Conservation (phyloP, 257 asterid species). For the Primulina tabacum region DNA sequence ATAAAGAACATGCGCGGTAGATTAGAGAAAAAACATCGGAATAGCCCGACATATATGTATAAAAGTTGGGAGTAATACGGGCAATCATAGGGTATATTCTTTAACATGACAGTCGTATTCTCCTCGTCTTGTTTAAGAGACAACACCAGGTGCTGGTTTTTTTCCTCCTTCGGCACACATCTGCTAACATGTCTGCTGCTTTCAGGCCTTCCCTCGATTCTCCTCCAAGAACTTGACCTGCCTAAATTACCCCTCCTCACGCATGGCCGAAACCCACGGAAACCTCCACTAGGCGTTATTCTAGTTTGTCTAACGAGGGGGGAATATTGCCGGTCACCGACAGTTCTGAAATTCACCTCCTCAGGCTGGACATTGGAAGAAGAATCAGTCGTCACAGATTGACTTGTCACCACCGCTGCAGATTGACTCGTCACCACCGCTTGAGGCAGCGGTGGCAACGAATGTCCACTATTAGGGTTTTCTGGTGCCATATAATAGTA, state of each 20-base stretch:
- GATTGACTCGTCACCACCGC: too few relatives aligned
- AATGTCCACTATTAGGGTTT: slow-evolving; percentile 15
- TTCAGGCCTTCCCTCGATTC: neutral
- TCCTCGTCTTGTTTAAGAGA: slow-evolving; percentile 35
- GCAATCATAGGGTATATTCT: slow-evolving; percentile 54
- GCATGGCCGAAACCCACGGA: too few relatives aligned
- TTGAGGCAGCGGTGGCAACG: neutral
- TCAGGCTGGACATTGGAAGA: neutral
- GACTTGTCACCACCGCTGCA: too few relatives aligned
- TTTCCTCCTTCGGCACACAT: neutral
- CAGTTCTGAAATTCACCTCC: neutral
- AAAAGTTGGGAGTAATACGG: slow-evolving; percentile 30
- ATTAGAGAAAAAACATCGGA: too few relatives aligned
- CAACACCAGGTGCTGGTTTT: slow-evolving; percentile 20
- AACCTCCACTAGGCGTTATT: neutral
- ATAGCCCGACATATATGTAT: too few relatives aligned
- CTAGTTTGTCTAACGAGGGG: too few relatives aligned
- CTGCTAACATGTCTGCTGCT: neutral
- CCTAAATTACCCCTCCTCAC: too few relatives aligned
- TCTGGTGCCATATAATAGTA: neutral
- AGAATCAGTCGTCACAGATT: neutral
- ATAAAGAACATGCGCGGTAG: neutral
- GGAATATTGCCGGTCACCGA: neutral
- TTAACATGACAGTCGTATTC: slow-evolving; percentile 56
- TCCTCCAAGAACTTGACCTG: too few relatives aligned